Conservation (phyloP, 169 alveolate genomes). For the Plasmodium billcollinsi region DNA sequence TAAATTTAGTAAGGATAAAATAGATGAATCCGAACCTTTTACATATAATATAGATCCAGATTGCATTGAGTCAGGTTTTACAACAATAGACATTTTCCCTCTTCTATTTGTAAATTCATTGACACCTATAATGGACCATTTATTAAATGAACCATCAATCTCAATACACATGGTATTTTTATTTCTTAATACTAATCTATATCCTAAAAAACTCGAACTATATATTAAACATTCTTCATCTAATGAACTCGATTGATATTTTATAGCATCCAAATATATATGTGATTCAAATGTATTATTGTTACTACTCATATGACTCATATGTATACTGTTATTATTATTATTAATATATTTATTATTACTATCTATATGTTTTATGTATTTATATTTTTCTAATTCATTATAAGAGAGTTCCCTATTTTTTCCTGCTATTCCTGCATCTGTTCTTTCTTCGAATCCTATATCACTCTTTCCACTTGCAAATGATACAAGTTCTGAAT, state of each 20-base stretch:
- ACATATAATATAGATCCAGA: slow-evolving; percentile 66
- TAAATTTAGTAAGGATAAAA: slow-evolving; percentile 55
- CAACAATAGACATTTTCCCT: slow-evolving; percentile 76
- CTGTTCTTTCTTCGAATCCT: slow-evolving; percentile 5
- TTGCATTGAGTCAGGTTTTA: slow-evolving; percentile 68
- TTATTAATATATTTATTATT: no score
- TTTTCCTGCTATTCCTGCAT: slow-evolving; percentile 8
- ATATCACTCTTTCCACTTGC: slow-evolving; percentile 13
- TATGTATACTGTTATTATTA: no score
- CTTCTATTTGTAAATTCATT: slow-evolving; percentile 74
- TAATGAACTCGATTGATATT: slow-evolving; percentile 70
- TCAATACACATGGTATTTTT: slow-evolving; percentile 74
- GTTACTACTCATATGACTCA: no score
- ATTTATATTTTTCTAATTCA: slow-evolving; percentile 40
- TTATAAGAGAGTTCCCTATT: slow-evolving; percentile 14
- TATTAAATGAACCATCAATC: slow-evolving; percentile 57
- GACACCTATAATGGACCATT: slow-evolving; percentile 75
- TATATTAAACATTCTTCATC: slow-evolving; percentile 76
- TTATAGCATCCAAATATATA: slow-evolving; percentile 70
- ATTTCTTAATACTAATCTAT: slow-evolving; percentile 66
- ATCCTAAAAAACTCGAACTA: slow-evolving; percentile 68
- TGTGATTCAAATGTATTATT: slow-evolving; percentile 19
- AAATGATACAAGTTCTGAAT: slow-evolving; percentile 8
- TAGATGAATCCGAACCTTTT: slow-evolving; percentile 75
- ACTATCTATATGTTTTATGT: slow-evolving; percentile 15